These are phyloP conservation scores for Aspergillus calidoustus DNA, from an alignment of 2,329 filamentous ascomycete genomes.

Conservation along the genomic window DNA sequence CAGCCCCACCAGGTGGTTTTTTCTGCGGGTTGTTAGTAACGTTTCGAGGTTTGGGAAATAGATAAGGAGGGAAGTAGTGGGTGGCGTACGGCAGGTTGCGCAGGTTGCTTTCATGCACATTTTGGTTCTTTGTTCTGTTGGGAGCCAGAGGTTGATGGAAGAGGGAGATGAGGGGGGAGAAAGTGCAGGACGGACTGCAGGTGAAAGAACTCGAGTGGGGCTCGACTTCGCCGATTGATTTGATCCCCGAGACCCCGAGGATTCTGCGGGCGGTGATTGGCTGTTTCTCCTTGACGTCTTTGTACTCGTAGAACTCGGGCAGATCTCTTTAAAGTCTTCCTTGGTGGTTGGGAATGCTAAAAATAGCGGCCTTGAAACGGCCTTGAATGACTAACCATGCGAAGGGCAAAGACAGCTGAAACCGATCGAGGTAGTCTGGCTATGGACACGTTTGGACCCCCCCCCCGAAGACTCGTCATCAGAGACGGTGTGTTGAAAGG, in stretches of 20 bases:
- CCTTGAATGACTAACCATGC: too few species aligned
- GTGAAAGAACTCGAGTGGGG: neutral
- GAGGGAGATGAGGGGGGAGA: neutral
- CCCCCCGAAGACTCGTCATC: too few species aligned
- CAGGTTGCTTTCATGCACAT: conserved; percentile 72
- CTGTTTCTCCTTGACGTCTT: neutral
- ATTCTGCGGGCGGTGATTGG: neutral
- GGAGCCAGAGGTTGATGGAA: neutral
- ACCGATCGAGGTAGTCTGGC: too few species aligned
- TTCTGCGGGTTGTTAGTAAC: conserved; percentile 42
- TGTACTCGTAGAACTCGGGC: too few species aligned
- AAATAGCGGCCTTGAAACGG: too few species aligned
- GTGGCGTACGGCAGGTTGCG: conserved; percentile 63
- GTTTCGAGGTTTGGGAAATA: neutral
- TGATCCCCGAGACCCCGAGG: conserved; percentile 11
- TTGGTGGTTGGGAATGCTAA: too few species aligned
- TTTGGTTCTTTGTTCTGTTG: neutral
- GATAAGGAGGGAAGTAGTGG: neutral
- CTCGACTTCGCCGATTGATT: neutral
- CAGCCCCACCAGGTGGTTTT: conserved; percentile 70
- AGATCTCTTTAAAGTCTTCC: too few species aligned
- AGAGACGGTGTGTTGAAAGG: too few species aligned
- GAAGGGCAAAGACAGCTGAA: too few species aligned
- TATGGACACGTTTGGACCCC: too few species aligned
- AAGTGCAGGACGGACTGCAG: too few species aligned